phyloP scores from a whole-genome alignment of 108 stramenopile species.

The Nannochloropsis gaditana region DNA sequence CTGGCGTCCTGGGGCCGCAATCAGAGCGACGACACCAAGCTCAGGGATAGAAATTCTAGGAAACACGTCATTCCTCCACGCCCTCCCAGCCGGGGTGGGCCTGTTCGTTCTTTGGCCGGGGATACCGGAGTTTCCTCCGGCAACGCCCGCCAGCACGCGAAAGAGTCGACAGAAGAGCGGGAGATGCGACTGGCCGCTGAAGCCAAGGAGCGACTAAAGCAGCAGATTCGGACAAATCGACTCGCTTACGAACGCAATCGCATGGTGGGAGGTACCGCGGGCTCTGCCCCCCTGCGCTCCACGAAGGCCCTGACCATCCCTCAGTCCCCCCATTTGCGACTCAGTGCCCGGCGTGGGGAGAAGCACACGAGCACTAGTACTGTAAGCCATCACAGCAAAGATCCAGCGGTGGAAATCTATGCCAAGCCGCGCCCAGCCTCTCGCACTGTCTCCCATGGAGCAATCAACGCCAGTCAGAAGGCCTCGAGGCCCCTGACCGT shows the following conservation, averaged over 20 bases:
- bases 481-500: neutral
- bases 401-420: neutral
- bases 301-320: neutral
- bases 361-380: neutral
- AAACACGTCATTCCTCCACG: neutral
- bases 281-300: neutral
- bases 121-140: neutral
- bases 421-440: neutral
- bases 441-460: neutral
- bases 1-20: constrained; percentile 3
- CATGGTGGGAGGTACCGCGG: neutral
- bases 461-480: neutral
- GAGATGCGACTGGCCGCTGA: neutral
- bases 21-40: neutral
- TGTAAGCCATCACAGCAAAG: neutral
- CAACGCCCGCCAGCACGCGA: neutral
- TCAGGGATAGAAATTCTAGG: neutral
- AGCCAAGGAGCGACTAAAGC: neutral
- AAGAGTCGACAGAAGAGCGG: constrained; percentile 9
- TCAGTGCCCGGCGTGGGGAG: neutral
- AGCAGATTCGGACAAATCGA: neutral
- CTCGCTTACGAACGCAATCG: neutral
- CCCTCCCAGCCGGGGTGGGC: neutral
- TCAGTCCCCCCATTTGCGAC: neutral
- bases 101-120: neutral